phyloP scores from a whole-genome alignment of 345 rosid species.

The Citrus maxima region DNA sequence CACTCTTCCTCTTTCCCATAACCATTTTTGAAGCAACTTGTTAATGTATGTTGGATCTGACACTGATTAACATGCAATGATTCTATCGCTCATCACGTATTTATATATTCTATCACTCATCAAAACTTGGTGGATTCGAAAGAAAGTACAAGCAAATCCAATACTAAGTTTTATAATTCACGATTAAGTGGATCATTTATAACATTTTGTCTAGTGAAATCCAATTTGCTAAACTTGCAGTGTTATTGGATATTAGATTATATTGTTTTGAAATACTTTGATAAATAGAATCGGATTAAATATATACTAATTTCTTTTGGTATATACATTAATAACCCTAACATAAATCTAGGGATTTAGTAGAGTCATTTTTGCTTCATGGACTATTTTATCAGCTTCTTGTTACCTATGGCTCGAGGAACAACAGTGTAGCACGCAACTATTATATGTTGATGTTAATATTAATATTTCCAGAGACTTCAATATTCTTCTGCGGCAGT shows the following conservation, averaged over 20 bases:
- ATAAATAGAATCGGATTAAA: too few relatives aligned
- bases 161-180: neutral
- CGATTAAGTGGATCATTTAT: too few relatives aligned
- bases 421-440: neutral
- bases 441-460: neutral
- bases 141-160: neutral
- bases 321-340: too few relatives aligned
- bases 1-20: constrained; percentile 11
- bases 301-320: neutral
- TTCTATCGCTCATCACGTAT: neutral
- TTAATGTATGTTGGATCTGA: constrained; percentile 3
- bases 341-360: too few relatives aligned
- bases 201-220: neutral
- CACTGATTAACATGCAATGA: constrained; percentile 17
- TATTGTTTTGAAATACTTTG: too few relatives aligned
- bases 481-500: neutral
- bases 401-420: neutral
- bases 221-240: too few relatives aligned
- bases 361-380: neutral
- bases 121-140: neutral
- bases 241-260: too few relatives aligned
- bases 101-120: neutral
- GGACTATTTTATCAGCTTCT: neutral
- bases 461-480: neutral
- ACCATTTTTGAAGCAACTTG: constrained; percentile 20